Evolutionary conservation across 1,284 basidiomycete genomes (phyloP).

Genomic region (Tilletia indica): DNA sequence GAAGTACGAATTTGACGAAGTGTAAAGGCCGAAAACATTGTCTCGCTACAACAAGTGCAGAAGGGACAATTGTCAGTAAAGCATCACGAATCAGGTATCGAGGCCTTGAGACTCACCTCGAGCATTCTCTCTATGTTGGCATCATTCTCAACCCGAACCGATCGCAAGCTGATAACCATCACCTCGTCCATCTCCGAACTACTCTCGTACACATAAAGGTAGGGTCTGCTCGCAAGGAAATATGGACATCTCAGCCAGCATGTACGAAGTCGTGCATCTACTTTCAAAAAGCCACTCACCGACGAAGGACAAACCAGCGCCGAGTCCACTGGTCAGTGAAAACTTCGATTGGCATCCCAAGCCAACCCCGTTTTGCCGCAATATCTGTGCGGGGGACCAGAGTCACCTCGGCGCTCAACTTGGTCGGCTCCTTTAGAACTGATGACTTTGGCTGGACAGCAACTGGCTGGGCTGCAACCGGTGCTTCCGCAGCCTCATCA

Average conservation of each 20-base stretch:
- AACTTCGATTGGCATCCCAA: constrained; percentile 76
- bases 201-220: constrained; percentile 79
- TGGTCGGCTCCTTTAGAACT: constrained; percentile 20
- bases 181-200: constrained; percentile 79
- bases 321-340: constrained; percentile 76
- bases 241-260: neutral
- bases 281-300: constrained; percentile 14
- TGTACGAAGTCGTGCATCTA: neutral
- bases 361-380: constrained; percentile 77
- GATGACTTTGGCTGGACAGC: neutral
- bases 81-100: neutral
- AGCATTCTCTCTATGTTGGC: constrained; percentile 81
- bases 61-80: neutral
- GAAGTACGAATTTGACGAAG: constrained; percentile 39
- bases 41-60: constrained; percentile 21
- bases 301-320: constrained; percentile 79
- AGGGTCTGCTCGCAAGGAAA: constrained; percentile 65
- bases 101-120: constrained; percentile 62
- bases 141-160: constrained; percentile 80
- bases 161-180: constrained; percentile 73
- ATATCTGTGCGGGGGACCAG: constrained; percentile 64
- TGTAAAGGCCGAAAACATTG: constrained; percentile 44
- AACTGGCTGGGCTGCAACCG: neutral
- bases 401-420: constrained; percentile 39
- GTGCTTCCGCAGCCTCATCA: constrained; percentile 73